Base-by-base conservation (phyloP, 345 rosid genomes). In the Schrenkiella parvula region DNA sequence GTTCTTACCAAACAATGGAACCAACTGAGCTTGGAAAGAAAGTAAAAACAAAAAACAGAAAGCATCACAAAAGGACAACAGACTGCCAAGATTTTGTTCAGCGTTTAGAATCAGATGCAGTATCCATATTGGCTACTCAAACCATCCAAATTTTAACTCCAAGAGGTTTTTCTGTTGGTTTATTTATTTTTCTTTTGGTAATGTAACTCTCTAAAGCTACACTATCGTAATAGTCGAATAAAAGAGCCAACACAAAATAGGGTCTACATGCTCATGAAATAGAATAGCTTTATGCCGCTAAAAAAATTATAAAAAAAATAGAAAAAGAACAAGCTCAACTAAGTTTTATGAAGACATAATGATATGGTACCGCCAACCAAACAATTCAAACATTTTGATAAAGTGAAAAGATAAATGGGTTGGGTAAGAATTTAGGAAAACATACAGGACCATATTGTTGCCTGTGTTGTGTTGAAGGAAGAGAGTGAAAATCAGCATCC, bases 391-490 rank as follows among this genome's bases (percentile, higher is more conserved):
- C 6, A 39, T 28, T 34, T 38, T 14, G 34, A 62, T n/a, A 54
- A 26, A 9, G 58, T 10, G 57, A 64, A 56, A 69, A 23, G 14
- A 76, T 28, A 23, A 64, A 63, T 44, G 44, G 53, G 54, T 39
- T 50, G 32, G 38, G 39, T 15, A 11, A 0, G 21, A 23, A 55
- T 39, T 63, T 44, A 44, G 60, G 46, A 55, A 63, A 54, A 88
- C 99, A 77, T 95, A 95, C 99, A 75, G 97, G 98, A 62, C 99
- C 99, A 84, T 89, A 95, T 72, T 86, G 97, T 78, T 95, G 97
- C 72, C 99, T 81, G 74, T 91, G 98, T 72, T 92, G 93, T 57
- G 82, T 82, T 19, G 99, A 88, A 78, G 99, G 93, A 56, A 91
- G 97, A 64, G 98, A 95, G 80, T 95, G 99, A 64, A 95, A 95